Evolutionary conservation across 345 rosid species (phyloP).

Genomic region (Eucalyptus curtisii): DNA sequence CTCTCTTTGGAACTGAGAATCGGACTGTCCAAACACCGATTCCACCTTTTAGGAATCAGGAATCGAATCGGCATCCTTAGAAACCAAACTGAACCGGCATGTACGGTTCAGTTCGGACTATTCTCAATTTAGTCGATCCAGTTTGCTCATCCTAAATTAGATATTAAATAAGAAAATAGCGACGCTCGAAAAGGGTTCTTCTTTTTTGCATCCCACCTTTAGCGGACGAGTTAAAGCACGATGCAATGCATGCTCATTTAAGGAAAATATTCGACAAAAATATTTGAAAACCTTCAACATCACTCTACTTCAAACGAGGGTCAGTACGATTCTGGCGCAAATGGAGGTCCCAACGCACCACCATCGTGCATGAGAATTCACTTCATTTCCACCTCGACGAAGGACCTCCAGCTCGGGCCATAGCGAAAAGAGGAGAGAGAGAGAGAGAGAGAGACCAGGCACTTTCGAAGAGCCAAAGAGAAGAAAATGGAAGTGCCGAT

Average conservation of each 20-base stretch:
- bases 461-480: not conserved
- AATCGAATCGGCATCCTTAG: too few species aligned
- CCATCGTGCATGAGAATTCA: not conserved
- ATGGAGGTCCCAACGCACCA: not conserved
- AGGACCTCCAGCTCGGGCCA: not conserved
- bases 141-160: too few species aligned
- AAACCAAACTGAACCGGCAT: too few species aligned
- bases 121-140: too few species aligned
- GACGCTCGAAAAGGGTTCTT: too few species aligned
- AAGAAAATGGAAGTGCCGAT: not conserved
- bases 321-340: not conserved
- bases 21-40: fast-evolving
- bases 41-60: too few species aligned
- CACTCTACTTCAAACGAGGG: not conserved
- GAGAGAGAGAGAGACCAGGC: not conserved
- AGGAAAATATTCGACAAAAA: not conserved
- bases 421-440: not conserved
- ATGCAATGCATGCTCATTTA: not conserved
- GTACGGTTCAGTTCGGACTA: fast-evolving
- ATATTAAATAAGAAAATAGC: too few species aligned
- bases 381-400: not conserved
- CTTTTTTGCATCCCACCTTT: not conserved
- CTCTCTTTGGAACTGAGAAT: too few species aligned
- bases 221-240: not conserved
- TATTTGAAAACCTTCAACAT: not conserved